phyloP scores from a whole-genome alignment of 1,139 yeast species.

The Sugiyamaella castrensis region DNA sequence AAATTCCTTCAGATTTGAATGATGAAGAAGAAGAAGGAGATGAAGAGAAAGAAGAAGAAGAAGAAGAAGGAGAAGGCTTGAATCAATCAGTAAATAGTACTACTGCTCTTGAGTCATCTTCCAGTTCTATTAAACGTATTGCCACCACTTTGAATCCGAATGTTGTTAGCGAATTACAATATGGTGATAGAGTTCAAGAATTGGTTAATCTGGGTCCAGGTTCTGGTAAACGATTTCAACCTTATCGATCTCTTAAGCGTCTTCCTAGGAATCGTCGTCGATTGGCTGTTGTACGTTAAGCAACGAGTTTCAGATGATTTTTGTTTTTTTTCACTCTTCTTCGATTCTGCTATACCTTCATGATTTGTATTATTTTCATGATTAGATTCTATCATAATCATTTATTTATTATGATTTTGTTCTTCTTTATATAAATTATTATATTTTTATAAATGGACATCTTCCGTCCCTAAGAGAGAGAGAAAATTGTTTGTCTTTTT shows the following conservation, averaged over 20 bases:
- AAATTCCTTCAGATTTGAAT: slow-evolving; percentile 7
- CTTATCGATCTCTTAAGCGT: no score
- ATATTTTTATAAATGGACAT: no score
- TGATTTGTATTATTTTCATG: background rate
- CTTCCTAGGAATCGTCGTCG: no score
- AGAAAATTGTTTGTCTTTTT: no score
- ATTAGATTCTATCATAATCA: no score
- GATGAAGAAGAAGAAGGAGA: slow-evolving; percentile 12
- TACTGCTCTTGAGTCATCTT: background rate
- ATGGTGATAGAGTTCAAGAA: slow-evolving; percentile 6
- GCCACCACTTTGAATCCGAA: background rate
- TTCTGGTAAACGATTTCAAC: no score
- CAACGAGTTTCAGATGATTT: no score
- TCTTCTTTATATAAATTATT: no score
- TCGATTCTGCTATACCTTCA: background rate
- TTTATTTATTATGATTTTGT: no score
- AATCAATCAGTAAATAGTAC: background rate
- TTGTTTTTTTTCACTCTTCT: background rate
- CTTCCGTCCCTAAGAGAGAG: no score
- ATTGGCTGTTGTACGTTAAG: no score
- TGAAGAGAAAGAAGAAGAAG: slow-evolving; percentile 4
- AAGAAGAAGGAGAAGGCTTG: background rate
- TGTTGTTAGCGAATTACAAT: slow-evolving; percentile 6
- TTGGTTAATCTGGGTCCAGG: no score
- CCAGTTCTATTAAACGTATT: background rate